A percentile compares a stretch with the other conserved stretches of the same genome.
phyloP scores from a whole-genome alignment of 495 filamentous ascomycete species.

The Articulospora tetracladia region DNA sequence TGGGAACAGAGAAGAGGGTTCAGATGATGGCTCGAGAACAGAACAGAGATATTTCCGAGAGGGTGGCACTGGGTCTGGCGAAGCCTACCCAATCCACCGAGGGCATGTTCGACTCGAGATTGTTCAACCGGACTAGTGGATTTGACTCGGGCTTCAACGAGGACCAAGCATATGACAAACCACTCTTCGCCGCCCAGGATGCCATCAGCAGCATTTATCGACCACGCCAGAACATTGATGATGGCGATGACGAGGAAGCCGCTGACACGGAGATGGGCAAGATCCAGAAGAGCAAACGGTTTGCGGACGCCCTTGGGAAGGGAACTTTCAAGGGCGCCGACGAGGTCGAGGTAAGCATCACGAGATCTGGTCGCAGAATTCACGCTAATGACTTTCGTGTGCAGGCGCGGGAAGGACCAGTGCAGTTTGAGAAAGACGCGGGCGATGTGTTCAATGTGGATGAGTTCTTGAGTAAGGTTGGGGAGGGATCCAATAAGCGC shows the following conservation, averaged over 20 bases:
- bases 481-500: slow-evolving; percentile 65
- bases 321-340: slow-evolving; percentile 88
- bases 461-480: slow-evolving; percentile 81
- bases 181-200: slow-evolving; percentile 94
- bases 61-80: slow-evolving; percentile 90
- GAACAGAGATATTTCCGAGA: slow-evolving; percentile 95
- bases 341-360: slow-evolving; percentile 70
- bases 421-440: slow-evolving; percentile 95
- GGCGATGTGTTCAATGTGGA: slow-evolving; percentile 90
- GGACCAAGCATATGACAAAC: slow-evolving; percentile 96
- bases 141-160: slow-evolving; percentile 93
- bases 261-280: slow-evolving; percentile 79
- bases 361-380: not conserved
- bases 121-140: slow-evolving; percentile 92
- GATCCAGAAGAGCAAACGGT: slow-evolving; percentile 77
- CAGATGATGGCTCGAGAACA: slow-evolving; percentile 93
- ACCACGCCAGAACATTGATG: slow-evolving; percentile 62
- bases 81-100: slow-evolving; percentile 90
- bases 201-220: slow-evolving; percentile 94
- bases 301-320: slow-evolving; percentile 75
- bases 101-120: slow-evolving; percentile 91
- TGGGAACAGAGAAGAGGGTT: slow-evolving; percentile 87
- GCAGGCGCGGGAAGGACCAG: slow-evolving; percentile 78
- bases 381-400: slow-evolving; percentile 26
- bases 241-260: slow-evolving; percentile 73